Conservation (phyloP, 164 flowering plant genomes). For the Kalanchoe fedtschenkoi region DNA sequence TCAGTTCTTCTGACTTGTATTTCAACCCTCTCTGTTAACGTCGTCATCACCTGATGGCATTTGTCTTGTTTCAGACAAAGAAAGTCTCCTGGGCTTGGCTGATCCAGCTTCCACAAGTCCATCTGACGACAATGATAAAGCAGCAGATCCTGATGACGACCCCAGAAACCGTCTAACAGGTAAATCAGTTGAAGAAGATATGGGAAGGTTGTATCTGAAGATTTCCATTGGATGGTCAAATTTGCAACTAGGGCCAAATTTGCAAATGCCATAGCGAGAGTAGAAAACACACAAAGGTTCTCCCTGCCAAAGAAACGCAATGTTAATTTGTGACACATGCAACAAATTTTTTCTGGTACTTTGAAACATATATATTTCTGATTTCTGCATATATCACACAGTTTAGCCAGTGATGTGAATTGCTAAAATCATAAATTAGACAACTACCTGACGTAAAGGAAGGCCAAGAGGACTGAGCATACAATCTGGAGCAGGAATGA, state of each 20-base stretch:
- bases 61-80: conserved; percentile 60
- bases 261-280: conserved; percentile 93
- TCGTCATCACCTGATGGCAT: conserved; percentile 56
- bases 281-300: conserved; percentile 88
- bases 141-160: conserved; percentile 51
- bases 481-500: conserved; percentile 85
- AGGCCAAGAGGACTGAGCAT: conserved; percentile 80
- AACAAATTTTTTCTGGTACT: too few species aligned
- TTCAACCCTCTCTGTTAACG: conserved; percentile 47
- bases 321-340: too few species aligned
- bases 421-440: background rate
- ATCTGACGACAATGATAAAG: conserved; percentile 46
- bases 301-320: conserved; percentile 74
- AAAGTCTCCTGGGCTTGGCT: conserved; percentile 42
- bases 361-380: conserved; percentile 1
- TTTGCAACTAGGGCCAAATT: conserved; percentile 97
- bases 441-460: conserved; percentile 81
- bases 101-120: conserved; percentile 54
- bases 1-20: conserved; percentile 14
- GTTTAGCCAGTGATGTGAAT: background rate
- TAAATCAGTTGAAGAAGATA: conserved; percentile 48
- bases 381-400: background rate
- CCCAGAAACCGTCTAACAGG: conserved; percentile 52
- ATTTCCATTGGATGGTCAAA: conserved; percentile 92
- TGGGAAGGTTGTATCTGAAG: conserved; percentile 41